Evolutionary conservation across 192 early-diverging fungal species (phyloP), one percentile per base, ranked within the genome.

Genomic region (Backusella tuberculispora): DNA sequence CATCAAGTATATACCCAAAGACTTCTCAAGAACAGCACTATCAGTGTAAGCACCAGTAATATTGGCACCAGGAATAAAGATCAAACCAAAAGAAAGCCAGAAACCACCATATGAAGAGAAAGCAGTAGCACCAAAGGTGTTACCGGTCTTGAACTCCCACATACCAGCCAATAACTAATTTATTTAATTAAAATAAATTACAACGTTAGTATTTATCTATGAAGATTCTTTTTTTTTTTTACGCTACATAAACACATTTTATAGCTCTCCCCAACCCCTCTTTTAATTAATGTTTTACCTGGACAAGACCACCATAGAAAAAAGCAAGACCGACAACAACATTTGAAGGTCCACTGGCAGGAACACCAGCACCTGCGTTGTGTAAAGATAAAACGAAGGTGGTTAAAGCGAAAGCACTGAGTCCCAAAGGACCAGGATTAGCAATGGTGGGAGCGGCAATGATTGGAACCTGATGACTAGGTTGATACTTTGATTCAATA

Each of bases 61-160:
- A 29, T 81, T 83, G 34, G 87, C 87, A 40, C 82, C 85, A 9
- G 91, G 88, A 48, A 86, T 86, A 63, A 88, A 77, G 40, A 92
- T 86, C 9, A 77, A 81, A 29, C 80, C 88, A 41, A 79, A 93
- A 5, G 91, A 81, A 63, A 90, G 76, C 92, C 89, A 93, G 86
- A 89, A 91, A 34, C 86, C 91, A 67, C 86, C 90, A 34, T 89
- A 92, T 26, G 88, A 88, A 48, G 89, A 84, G 82, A 94, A 94
- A 10, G 90, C 92, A 13, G 92, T 94, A 66, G 92, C 92, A 76
- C 93, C 92, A 85, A 95, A 94, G 10, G 91, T 93, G 76, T 95
- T 94, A 66, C 91, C 89, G 5, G 81, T 78, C 42, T 86, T 85
- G 79, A 93, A 93, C 85, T 94, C 92, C 93, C 91, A 93, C 92